These are phyloP conservation scores for Scedosporium dehoogii DNA, from an alignment of 2,329 filamentous ascomycete species.

Conservation along the genomic window DNA sequence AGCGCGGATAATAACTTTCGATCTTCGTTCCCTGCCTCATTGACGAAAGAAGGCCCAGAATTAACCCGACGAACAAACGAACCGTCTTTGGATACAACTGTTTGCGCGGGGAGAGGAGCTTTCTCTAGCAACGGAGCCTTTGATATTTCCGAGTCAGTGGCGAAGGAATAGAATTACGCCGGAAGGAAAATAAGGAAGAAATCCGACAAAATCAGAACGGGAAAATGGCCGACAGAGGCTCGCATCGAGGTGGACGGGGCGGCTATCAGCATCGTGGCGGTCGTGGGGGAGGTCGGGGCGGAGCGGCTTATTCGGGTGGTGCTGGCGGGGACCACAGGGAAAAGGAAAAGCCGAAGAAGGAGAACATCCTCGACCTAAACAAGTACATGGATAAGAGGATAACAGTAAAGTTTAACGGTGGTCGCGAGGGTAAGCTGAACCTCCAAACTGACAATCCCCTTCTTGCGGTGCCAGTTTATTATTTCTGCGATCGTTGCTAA, in stretches of 20 bases:
- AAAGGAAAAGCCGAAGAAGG: slow-evolving; percentile 83
- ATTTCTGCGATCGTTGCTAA: slow-evolving; percentile 6
- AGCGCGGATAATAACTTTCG: background rate
- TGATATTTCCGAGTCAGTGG: no score
- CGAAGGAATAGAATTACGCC: no score
- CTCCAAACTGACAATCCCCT: background rate
- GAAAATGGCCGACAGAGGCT: slow-evolving; percentile 16
- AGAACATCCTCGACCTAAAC: slow-evolving; percentile 89
- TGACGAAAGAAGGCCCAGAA: no score
- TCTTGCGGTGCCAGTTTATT: background rate
- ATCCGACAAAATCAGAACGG: background rate
- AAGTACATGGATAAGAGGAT: slow-evolving; percentile 98
- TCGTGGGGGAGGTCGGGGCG: slow-evolving; percentile 31
- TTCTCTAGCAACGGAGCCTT: no score
- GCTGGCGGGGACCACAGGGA: slow-evolving; percentile 33
- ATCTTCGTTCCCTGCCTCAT: background rate
- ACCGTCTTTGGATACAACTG: no score
- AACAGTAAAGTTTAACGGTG: slow-evolving; percentile 92
- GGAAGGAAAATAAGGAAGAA: background rate
- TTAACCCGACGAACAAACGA: no score
- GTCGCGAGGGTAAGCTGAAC: slow-evolving; percentile 62
- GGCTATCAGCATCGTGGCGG: slow-evolving; percentile 37
- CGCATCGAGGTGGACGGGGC: slow-evolving; percentile 28
- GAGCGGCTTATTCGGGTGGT: slow-evolving; percentile 22
- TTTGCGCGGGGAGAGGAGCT: no score